These are phyloP conservation scores for Boechera stricta DNA, from an alignment of 345 rosid species.

Conservation along the genomic window DNA sequence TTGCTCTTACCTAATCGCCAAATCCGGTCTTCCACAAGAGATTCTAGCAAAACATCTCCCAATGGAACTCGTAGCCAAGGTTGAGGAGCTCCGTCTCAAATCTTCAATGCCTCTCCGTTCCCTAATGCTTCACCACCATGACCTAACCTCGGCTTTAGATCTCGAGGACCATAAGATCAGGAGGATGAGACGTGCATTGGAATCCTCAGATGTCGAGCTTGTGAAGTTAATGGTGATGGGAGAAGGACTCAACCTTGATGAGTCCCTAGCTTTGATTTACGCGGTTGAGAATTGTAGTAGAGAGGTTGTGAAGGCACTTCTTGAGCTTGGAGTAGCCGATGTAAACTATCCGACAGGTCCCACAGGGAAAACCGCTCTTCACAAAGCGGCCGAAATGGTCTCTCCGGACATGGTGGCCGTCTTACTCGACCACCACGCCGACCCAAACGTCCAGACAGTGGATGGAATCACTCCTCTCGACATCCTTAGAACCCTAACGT, in stretches of 20 bases:
- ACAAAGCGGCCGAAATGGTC: conserved; percentile 97
- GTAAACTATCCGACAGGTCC: conserved; percentile 94
- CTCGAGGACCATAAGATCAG: conserved; percentile 93
- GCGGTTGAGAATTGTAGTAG: conserved; percentile 97
- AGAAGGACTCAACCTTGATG: conserved; percentile 93
- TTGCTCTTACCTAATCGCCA: conserved; percentile 94
- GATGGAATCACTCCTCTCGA: conserved; percentile 94
- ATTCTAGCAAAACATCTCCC: conserved; percentile 89
- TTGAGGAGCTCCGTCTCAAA: conserved; percentile 91
- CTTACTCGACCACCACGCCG: conserved; percentile 94
- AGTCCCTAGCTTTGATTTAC: conserved; percentile 85
- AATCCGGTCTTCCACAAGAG: conserved; percentile 93
- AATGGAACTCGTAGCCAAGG: conserved; percentile 83
- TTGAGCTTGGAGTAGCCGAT: conserved; percentile 97
- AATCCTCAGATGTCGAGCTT: conserved; percentile 91
- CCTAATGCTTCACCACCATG: conserved; percentile 60
- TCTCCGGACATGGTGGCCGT: conserved; percentile 99
- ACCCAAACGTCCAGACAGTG: conserved; percentile 88
- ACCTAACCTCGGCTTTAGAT: conserved; percentile 62
- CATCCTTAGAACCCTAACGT: conserved; percentile 89
- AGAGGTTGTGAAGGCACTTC: conserved; percentile 95
- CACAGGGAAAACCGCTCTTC: conserved; percentile 86
- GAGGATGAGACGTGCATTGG: conserved; percentile 91
- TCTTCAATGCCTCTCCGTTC: conserved; percentile 75
- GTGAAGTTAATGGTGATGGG: conserved; percentile 99